phyloP scores from a whole-genome alignment of 108 stramenopile species.

The Hondaea fermentalgiana region DNA sequence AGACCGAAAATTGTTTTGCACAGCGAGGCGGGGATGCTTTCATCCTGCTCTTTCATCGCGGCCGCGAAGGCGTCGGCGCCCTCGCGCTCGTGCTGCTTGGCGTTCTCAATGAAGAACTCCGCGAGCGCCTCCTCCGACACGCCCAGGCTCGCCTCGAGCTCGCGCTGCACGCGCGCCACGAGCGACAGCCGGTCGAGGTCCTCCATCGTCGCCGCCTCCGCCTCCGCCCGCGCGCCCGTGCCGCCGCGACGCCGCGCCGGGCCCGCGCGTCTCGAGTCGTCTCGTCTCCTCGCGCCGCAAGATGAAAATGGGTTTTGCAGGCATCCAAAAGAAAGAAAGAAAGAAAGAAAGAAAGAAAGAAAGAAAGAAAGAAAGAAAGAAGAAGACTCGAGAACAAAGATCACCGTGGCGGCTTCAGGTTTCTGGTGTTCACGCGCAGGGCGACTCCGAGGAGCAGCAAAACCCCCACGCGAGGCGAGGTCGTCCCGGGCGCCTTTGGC shows the following conservation, averaged over 20 bases:
- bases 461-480: too few relatives aligned
- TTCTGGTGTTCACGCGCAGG: neutral
- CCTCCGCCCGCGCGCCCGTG: too few relatives aligned
- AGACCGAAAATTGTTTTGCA: neutral
- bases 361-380: neutral
- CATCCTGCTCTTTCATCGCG: conserved; percentile 33
- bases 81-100: conserved; percentile 46
- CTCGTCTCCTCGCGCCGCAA: too few relatives aligned
- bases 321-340: neutral
- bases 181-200: conserved; percentile 79
- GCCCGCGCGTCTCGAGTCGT: too few relatives aligned
- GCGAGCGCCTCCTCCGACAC: conserved; percentile 81
- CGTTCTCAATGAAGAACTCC: conserved; percentile 85
- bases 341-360: neutral
- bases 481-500: too few relatives aligned
- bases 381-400: neutral
- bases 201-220: conserved; percentile 60
- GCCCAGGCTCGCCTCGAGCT: conserved; percentile 71
- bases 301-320: neutral
- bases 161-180: conserved; percentile 71
- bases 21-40: conserved; percentile 14
- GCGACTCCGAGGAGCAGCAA: too few relatives aligned
- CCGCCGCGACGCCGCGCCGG: too few relatives aligned
- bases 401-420: too few relatives aligned
- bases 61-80: neutral